Base-by-base conservation (phyloP, 345 rosid genomes). In the Excoecaria agallocha region DNA sequence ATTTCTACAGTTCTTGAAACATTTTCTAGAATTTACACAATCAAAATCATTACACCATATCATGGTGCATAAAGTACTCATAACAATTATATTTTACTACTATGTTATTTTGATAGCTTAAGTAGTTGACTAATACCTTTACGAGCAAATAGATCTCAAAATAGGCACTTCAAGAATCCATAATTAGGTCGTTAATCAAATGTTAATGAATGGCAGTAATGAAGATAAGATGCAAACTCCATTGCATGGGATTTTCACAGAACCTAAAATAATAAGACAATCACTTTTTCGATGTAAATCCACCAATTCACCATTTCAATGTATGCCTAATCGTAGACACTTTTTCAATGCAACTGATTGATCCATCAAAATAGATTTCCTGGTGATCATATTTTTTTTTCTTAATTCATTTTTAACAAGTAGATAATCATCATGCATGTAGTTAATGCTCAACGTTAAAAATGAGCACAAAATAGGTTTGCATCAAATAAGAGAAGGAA, bases 161-260 rank as follows among this genome's bases (percentile, higher is more conserved):
- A 93, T 22, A 91, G 85, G 62, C 93, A 87, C 86, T 80, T 93
- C 81, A 93, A 76, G 76, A 88, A 91, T 71, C 92, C 91, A 85
- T 91, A 93, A 84, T 93, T 95, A 74, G 97, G 98, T 56, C 87
- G 83, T 78, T 89, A 93, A 67, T 93, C 95, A 79, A 93, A 93
- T 43, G 85, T 86, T 76, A 91, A 73, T 5, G 98, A 91, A 69
- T 90, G 93, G 76, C 98, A 93, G 74, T 93, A 93, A 82, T 87
- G 93, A 71, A 93, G 87, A 80, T 90, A 93, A 22, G 98, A 93
- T 37, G 96, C 98, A 76, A 93, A 93, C 84, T 93, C 98, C 76
- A 85, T 96, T 0, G 93, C 89, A 70, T 89, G 82, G 17, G 89
- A 85, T 81, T 91, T 91, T 82, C 98, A 91, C 8, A 93, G 85